Evolutionary conservation across 2,329 filamentous ascomycete genomes (phyloP).

Genomic region (Bipolaris sorokiniana): DNA sequence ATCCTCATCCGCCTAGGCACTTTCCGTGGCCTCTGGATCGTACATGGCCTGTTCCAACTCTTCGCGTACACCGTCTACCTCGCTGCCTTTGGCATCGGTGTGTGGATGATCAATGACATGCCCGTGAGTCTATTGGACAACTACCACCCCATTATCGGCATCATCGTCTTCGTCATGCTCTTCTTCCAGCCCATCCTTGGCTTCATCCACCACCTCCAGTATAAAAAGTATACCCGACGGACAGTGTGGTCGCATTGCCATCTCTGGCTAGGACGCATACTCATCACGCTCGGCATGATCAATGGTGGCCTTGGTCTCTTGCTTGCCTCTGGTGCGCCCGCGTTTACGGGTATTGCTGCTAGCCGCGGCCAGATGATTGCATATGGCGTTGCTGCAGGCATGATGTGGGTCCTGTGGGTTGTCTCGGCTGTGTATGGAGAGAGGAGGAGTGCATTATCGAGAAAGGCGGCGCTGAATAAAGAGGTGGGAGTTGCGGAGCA

Average conservation of each 20-base stretch:
- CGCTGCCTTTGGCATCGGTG: conserved; percentile 58
- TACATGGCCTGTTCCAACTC: conserved; percentile 56
- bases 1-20: conserved; percentile 52
- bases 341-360: conserved; percentile 31
- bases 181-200: conserved; percentile 63
- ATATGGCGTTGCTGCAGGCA: conserved; percentile 42
- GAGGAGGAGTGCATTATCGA: conserved; percentile 9
- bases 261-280: conserved; percentile 61
- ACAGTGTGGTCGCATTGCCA: conserved; percentile 58
- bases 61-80: conserved; percentile 57
- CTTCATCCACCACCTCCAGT: conserved; percentile 58
- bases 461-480: conserved; percentile 19
- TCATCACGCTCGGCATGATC: conserved; percentile 60
- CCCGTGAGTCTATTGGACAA: conserved; percentile 36
- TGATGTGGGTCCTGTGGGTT: conserved; percentile 47
- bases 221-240: conserved; percentile 55
- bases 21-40: conserved; percentile 50
- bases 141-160: conserved; percentile 62
- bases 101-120: conserved; percentile 54
- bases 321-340: conserved; percentile 37
- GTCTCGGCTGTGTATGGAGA: conserved; percentile 38
- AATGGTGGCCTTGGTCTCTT: conserved; percentile 62
- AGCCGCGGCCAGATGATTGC: conserved; percentile 38
- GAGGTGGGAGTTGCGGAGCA: conserved; percentile 13
- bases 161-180: conserved; percentile 57